Evolutionary conservation across 768 basidiomycete species (phyloP).

Genomic region (Amanita rubescens): DNA sequence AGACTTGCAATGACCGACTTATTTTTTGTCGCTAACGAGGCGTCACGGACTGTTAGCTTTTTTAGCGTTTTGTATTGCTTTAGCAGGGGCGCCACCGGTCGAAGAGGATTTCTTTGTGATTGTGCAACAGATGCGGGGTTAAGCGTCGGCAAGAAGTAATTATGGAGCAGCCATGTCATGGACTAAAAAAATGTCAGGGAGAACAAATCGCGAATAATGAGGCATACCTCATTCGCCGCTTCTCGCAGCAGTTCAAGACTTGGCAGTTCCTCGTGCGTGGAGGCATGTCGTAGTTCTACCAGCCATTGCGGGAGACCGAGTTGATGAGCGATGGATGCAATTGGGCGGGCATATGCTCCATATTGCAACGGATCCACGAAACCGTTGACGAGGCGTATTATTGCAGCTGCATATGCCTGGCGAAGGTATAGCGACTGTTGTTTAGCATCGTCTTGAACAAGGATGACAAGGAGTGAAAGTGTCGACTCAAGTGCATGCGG

Average conservation of each 20-base stretch:
- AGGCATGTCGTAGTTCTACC: constrained; percentile 89
- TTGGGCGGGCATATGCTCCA: constrained; percentile 85
- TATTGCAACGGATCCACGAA: constrained; percentile 91
- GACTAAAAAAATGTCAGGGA: constrained; percentile 37
- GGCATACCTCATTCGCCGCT: constrained; percentile 59
- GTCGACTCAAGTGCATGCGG: constrained; percentile 78
- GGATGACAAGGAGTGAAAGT: constrained; percentile 51
- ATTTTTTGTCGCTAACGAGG: constrained; percentile 44
- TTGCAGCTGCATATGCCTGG: constrained; percentile 71
- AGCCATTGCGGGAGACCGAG: constrained; percentile 83
- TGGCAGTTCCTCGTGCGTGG: constrained; percentile 93
- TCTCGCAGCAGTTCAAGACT: constrained; percentile 73
- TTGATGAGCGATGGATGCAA: constrained; percentile 80
- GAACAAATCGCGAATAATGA: background rate
- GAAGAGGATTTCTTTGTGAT: constrained; percentile 28
- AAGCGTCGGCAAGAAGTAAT: constrained; percentile 78
- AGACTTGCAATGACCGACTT: constrained; percentile 42
- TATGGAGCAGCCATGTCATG: constrained; percentile 73
- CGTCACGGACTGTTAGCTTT: constrained; percentile 59
- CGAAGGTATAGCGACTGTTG: constrained; percentile 46
- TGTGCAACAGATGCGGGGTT: constrained; percentile 38
- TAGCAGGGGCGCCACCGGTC: constrained; percentile 60
- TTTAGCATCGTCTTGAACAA: constrained; percentile 43
- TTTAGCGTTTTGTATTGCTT: constrained; percentile 65
- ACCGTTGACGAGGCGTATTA: constrained; percentile 89